A percentile compares a stretch with the other conserved stretches of the same genome.
Evolutionary conservation across 305 asterid species (phyloP).

Genomic region (Salvia sclarea): DNA sequence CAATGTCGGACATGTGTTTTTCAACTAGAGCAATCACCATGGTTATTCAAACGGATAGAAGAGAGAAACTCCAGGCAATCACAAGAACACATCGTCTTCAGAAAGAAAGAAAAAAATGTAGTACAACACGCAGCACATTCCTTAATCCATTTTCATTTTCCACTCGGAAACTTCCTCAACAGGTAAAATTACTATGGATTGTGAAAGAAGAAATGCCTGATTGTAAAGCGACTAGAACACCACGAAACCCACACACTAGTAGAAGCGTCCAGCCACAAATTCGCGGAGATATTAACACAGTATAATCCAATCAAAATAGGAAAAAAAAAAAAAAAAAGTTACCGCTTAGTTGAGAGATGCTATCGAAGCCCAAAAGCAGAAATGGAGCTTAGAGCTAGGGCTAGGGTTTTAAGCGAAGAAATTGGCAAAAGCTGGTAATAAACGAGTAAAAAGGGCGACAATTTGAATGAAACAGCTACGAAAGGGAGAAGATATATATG

Average conservation of each 20-base stretch:
- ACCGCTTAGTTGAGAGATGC: slow-evolving; percentile 26
- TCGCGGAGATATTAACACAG: not conserved
- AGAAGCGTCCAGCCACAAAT: not conserved
- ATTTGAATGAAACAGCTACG: too few relatives aligned
- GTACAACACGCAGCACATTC: not conserved
- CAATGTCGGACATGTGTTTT: not conserved
- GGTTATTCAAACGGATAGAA: too few relatives aligned
- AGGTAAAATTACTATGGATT: not conserved
- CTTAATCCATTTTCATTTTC: not conserved
- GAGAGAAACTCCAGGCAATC: not conserved
- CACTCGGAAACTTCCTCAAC: not conserved
- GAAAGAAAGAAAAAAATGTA: not conserved
- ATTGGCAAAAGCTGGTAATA: not conserved
- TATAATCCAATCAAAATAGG: not conserved
- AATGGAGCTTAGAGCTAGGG: slow-evolving; percentile 16
- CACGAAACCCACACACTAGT: not conserved
- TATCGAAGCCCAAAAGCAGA: slow-evolving; percentile 2
- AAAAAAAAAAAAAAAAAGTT: not conserved
- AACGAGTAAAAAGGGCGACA: not conserved
- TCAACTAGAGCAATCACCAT: not conserved
- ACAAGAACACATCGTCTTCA: not conserved
- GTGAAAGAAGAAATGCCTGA: not conserved
- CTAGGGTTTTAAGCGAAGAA: slow-evolving; percentile 26
- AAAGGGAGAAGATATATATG: not conserved
- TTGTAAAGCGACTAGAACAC: slow-evolving; percentile 1